Conservation (phyloP, 129 eudicot species). For the Rutidosis leptorrhynchoides region DNA sequence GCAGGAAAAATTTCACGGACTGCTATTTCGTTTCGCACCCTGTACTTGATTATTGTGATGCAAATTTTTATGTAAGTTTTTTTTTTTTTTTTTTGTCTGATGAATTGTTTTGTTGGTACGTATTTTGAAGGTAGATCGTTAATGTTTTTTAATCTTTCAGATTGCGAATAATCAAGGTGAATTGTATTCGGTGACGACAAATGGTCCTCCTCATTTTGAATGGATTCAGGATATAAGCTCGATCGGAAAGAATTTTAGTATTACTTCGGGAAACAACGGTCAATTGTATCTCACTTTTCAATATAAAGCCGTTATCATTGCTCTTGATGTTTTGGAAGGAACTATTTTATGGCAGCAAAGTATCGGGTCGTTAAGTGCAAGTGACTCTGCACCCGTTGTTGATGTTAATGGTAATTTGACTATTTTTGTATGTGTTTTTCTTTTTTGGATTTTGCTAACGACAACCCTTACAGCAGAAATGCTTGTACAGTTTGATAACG, state of each 20-base stretch:
- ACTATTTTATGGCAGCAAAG: slow-evolving; percentile 63
- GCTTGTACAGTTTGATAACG: too few species aligned
- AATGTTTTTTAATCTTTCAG: slow-evolving; percentile 37
- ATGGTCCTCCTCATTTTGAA: slow-evolving; percentile 67
- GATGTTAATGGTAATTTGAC: slow-evolving; percentile 61
- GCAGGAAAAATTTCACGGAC: slow-evolving; percentile 51
- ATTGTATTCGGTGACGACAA: slow-evolving; percentile 62
- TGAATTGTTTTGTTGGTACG: neutral
- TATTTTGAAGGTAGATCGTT: neutral
- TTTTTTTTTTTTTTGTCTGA: slow-evolving; percentile 1
- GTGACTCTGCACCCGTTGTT: slow-evolving; percentile 58
- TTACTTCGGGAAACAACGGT: slow-evolving; percentile 87
- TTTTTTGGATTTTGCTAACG: too few species aligned
- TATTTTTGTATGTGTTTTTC: neutral
- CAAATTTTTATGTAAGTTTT: slow-evolving; percentile 73
- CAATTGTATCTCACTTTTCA: slow-evolving; percentile 64
- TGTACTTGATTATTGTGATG: slow-evolving; percentile 82
- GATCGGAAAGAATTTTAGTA: slow-evolving; percentile 36
- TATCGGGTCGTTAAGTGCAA: slow-evolving; percentile 67
- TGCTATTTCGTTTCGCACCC: slow-evolving; percentile 76
- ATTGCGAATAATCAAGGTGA: slow-evolving; percentile 75
- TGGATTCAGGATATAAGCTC: slow-evolving; percentile 93
- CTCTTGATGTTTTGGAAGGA: slow-evolving; percentile 66
- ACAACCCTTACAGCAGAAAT: too few species aligned
- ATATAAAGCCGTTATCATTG: slow-evolving; percentile 45